These are phyloP conservation scores for Pistacia vera DNA, from an alignment of 345 rosid genomes.

Conservation along the genomic window DNA sequence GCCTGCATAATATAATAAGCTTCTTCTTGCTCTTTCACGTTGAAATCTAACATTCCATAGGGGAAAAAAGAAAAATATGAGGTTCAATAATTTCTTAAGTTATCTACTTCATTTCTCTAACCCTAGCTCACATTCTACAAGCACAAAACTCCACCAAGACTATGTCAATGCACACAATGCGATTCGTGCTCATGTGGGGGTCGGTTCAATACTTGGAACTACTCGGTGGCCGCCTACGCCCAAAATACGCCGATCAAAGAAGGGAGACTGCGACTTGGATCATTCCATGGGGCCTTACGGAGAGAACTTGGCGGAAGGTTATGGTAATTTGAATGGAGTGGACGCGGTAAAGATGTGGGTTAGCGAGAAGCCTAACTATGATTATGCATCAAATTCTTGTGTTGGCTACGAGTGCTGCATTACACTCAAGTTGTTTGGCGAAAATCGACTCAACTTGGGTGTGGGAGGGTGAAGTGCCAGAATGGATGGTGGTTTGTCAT, in stretches of 20 bases:
- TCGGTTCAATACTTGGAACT: constrained; percentile 27
- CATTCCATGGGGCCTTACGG: constrained; percentile 39
- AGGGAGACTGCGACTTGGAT: constrained; percentile 9
- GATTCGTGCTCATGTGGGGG: constrained; percentile 17
- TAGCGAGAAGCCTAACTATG: constrained; percentile 24
- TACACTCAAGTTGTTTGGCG: constrained; percentile 41
- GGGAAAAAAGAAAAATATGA: not conserved
- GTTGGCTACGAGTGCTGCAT: constrained; percentile 26
- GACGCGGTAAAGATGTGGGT: constrained; percentile 33
- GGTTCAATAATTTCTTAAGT: not conserved
- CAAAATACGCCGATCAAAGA: constrained; percentile 10
- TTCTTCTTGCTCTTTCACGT: too few relatives aligned
- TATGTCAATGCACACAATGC: constrained; percentile 27
- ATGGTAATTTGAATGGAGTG: not conserved
- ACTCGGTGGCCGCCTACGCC: constrained; percentile 23
- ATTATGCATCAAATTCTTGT: constrained; percentile 21
- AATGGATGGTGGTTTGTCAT: constrained; percentile 27
- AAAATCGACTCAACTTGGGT: constrained; percentile 13
- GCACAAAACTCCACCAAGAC: constrained; percentile 17
- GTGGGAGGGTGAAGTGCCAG: constrained; percentile 25
- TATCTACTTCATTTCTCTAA: not conserved
- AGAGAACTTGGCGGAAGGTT: constrained; percentile 33
- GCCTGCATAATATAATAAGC: too few relatives aligned
- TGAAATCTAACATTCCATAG: not conserved
- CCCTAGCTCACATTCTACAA: not conserved